Evolutionary conservation across 495 filamentous ascomycete species (phyloP).

Genomic region (Aspergillus kassunensis): DNA sequence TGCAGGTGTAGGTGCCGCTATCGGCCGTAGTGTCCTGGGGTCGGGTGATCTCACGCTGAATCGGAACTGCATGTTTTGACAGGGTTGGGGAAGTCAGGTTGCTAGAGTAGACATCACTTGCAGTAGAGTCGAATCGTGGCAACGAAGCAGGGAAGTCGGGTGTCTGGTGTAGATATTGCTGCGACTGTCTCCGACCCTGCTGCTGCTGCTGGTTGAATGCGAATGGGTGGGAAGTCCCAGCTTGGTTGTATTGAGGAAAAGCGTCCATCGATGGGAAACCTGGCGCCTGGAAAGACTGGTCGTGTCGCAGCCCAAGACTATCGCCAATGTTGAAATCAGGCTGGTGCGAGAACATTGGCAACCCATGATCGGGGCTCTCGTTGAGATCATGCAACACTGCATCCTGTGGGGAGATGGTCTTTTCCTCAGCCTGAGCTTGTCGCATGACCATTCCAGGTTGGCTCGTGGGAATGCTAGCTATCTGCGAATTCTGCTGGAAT

Average conservation of each 20-base stretch:
- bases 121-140: conserved; percentile 61
- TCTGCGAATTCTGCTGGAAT: conserved; percentile 34
- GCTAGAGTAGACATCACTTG: conserved; percentile 43
- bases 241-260: conserved; percentile 37
- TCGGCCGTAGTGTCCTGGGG: conserved; percentile 67
- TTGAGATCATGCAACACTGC: conserved; percentile 74
- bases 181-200: conserved; percentile 37
- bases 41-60: conserved; percentile 37
- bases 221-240: conserved; percentile 26
- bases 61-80: conserved; percentile 22
- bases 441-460: conserved; percentile 31
- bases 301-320: conserved; percentile 36
- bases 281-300: conserved; percentile 44
- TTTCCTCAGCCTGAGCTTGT: conserved; percentile 45
- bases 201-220: conserved; percentile 53
- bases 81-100: conserved; percentile 27
- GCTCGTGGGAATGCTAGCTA: conserved; percentile 40
- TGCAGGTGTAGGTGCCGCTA: conserved; percentile 90
- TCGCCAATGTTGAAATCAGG: conserved; percentile 41
- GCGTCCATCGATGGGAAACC: conserved; percentile 37
- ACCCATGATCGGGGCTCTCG: conserved; percentile 61
- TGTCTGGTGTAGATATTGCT: conserved; percentile 43
- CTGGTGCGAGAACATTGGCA: conserved; percentile 63
- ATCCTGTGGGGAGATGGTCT: conserved; percentile 96
- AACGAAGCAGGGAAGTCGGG: conserved; percentile 61